These are phyloP conservation scores for Elasticomyces elasticus DNA, from an alignment of 495 filamentous ascomycete species.

Conservation along the genomic window DNA sequence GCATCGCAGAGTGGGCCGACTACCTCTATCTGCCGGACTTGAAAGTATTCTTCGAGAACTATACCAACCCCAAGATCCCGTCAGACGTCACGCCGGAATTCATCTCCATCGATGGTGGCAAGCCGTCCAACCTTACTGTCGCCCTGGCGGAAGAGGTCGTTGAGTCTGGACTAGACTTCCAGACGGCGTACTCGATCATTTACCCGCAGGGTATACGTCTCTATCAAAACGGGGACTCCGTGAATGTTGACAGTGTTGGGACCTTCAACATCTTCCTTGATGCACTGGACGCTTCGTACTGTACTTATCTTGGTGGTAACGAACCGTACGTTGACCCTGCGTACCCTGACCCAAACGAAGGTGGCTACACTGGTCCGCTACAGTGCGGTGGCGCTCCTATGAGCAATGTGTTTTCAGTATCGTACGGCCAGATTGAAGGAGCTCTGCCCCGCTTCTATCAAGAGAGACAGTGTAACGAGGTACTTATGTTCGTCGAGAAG, in stretches of 20 bases:
- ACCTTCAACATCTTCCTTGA: constrained; percentile 23
- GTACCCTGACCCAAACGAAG: constrained; percentile 15
- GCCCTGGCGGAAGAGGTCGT: constrained; percentile 7
- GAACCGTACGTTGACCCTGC: constrained; percentile 12
- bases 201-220: constrained; percentile 11
- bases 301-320: constrained; percentile 15
- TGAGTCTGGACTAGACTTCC: constrained; percentile 17
- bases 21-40: constrained; percentile 28
- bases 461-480: constrained; percentile 13
- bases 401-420: constrained; percentile 12
- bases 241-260: constrained; percentile 17
- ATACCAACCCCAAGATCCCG: constrained; percentile 10
- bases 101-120: constrained; percentile 18
- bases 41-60: constrained; percentile 18
- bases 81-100: constrained; percentile 13
- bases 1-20: constrained; percentile 39
- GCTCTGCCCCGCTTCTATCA: constrained; percentile 18
- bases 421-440: constrained; percentile 18
- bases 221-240: constrained; percentile 14
- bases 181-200: constrained; percentile 15
- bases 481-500: too few relatives aligned
- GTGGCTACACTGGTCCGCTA: constrained; percentile 30
- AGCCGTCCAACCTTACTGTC: constrained; percentile 6
- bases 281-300: constrained; percentile 15
- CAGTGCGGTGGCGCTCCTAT: constrained; percentile 31